phyloP scores from a whole-genome alignment of 176 grass and related monocot species.

The bread wheat (Triticum aestivum) region IWGSC_CS_RefSeq_v2.1 NC_057805.1:459503617-459504116 shows the following conservation, averaged over 20 bases:
- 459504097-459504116: background rate
- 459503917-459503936: background rate
- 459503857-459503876: no score
- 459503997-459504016: background rate
- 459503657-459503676: slow-evolving; percentile 14
- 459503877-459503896: background rate
- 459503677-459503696: background rate
- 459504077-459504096: background rate
- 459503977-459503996: background rate
- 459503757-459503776: background rate
- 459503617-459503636: background rate
- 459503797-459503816: slow-evolving; percentile 28
- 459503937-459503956: background rate
- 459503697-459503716: background rate
- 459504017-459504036: background rate
- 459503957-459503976: background rate
- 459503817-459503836: background rate
- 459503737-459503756: background rate
- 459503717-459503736: background rate
- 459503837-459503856: background rate
- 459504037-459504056: background rate
- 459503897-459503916: background rate
- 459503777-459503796: background rate
- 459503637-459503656: background rate
- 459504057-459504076: background rate